Evolutionary conservation across 768 basidiomycete species (phyloP).

Genomic region (Mycena epipterygia): DNA sequence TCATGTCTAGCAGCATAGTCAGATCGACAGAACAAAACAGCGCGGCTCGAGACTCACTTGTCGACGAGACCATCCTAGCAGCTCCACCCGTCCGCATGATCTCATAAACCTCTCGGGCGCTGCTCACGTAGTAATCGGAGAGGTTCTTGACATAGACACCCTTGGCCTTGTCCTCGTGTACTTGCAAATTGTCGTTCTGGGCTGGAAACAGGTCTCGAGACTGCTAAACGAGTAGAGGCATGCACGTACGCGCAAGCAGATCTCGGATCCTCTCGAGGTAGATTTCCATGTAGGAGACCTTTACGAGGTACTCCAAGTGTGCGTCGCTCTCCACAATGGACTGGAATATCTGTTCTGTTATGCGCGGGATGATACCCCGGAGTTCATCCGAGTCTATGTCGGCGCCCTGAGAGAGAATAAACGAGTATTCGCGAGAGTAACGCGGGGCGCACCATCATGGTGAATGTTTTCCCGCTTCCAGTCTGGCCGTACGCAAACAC

Average conservation of each 20-base stretch:
- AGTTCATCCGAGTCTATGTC: constrained; percentile 96
- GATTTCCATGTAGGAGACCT: constrained; percentile 99
- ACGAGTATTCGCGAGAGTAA: constrained; percentile 32
- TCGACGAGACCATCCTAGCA: constrained; percentile 92
- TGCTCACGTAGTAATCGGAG: constrained; percentile 98
- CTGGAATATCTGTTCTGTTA: constrained; percentile 99
- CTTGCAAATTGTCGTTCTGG: constrained; percentile 97
- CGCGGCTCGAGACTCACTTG: constrained; percentile 70
- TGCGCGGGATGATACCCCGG: constrained; percentile 97
- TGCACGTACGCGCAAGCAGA: constrained; percentile 89
- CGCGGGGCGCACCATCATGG: constrained; percentile 88
- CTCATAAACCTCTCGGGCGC: constrained; percentile 95
- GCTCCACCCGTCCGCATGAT: constrained; percentile 98
- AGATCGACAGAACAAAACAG: not conserved
- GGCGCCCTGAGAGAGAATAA: constrained; percentile 75
- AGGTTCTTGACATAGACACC: constrained; percentile 99
- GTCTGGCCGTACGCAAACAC: constrained; percentile 92
- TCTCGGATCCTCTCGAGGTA: constrained; percentile 97
- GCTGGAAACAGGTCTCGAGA: constrained; percentile 58
- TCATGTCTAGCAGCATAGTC: constrained; percentile 84
- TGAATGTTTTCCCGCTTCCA: constrained; percentile 93
- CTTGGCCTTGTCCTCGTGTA: constrained; percentile 97
- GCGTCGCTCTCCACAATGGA: constrained; percentile 96
- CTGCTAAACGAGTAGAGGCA: constrained; percentile 3
- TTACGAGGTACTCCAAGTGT: constrained; percentile 97